Evolutionary conservation across 179 eudicot genomes (phyloP).

Genomic region (Vitellaria paradoxa): DNA sequence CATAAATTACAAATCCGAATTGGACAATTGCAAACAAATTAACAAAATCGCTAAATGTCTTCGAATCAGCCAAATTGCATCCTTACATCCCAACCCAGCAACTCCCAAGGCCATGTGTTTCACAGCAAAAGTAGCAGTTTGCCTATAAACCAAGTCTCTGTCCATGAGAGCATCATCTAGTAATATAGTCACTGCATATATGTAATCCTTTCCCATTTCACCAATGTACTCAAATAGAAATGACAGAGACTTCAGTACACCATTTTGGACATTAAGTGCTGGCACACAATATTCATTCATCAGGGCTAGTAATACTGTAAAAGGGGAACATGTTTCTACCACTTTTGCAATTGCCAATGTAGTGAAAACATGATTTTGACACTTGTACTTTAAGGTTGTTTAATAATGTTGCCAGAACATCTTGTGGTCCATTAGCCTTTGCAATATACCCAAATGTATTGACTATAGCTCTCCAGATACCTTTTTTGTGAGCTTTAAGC

Average conservation of each 20-base stretch:
- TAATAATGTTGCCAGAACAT: constrained; percentile 76
- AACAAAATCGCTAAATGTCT: too few relatives aligned
- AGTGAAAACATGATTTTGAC: constrained; percentile 94
- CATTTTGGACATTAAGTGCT: constrained; percentile 90
- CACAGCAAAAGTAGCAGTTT: constrained; percentile 91
- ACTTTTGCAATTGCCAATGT: constrained; percentile 95
- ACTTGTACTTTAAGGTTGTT: constrained; percentile 93
- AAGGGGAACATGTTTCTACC: constrained; percentile 93
- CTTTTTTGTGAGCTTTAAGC: constrained; percentile 96
- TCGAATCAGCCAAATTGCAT: too few relatives aligned
- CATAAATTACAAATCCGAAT: too few relatives aligned
- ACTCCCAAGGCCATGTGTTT: constrained; percentile 95
- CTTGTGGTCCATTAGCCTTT: constrained; percentile 94
- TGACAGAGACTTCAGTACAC: constrained; percentile 81
- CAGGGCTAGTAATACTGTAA: constrained; percentile 82
- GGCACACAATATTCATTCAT: constrained; percentile 99
- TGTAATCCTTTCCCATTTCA: constrained; percentile 95
- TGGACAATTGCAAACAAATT: too few relatives aligned
- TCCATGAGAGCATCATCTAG: constrained; percentile 96
- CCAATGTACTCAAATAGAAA: constrained; percentile 92
- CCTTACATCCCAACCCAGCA: constrained; percentile 91
- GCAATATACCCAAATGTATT: constrained; percentile 95
- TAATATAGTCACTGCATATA: constrained; percentile 86
- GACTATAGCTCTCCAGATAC: constrained; percentile 88
- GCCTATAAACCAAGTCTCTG: constrained; percentile 82